These are phyloP conservation scores for Starmerella bombicola DNA, from an alignment of 805 yeast species.

Conservation along the genomic window DNA sequence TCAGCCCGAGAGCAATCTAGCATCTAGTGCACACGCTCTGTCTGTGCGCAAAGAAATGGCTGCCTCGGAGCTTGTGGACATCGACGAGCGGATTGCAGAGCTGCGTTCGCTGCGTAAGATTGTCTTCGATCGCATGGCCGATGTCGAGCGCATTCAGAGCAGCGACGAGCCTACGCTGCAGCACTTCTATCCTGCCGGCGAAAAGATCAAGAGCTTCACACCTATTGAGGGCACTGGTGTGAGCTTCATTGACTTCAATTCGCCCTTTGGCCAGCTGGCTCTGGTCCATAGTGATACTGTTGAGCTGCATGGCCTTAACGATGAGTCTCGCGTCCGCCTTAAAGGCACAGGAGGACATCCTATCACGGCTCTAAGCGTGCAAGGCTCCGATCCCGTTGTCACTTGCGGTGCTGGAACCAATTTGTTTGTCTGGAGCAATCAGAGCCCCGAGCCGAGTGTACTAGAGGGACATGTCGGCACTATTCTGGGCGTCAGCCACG, in stretches of 20 bases:
- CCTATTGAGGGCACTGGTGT: constrained; percentile 43
- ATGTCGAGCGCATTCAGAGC: constrained; percentile 49
- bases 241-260: constrained; percentile 52
- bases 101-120: constrained; percentile 40
- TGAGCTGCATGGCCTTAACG: constrained; percentile 12
- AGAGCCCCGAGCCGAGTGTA: constrained; percentile 28
- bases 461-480: constrained; percentile 58
- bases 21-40: constrained; percentile 1
- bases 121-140: constrained; percentile 47
- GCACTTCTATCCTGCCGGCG: constrained; percentile 50
- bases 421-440: constrained; percentile 12
- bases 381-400: constrained; percentile 13
- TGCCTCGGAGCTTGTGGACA: constrained; percentile 49
- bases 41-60: constrained; percentile 52
- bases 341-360: background rate
- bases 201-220: constrained; percentile 36
- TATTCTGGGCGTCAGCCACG: constrained; percentile 46
- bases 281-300: constrained; percentile 69
- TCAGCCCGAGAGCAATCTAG: constrained; percentile 38
- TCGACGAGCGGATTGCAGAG: constrained; percentile 45
- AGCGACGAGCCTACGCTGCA: constrained; percentile 42
- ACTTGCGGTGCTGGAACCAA: constrained; percentile 11
- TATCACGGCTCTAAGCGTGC: constrained; percentile 6
- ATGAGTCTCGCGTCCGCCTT: constrained; percentile 6
- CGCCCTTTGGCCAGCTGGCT: constrained; percentile 64